Base-by-base conservation (phyloP, 1,284 basidiomycete species). In the Pyrrhoderma noxium region DNA sequence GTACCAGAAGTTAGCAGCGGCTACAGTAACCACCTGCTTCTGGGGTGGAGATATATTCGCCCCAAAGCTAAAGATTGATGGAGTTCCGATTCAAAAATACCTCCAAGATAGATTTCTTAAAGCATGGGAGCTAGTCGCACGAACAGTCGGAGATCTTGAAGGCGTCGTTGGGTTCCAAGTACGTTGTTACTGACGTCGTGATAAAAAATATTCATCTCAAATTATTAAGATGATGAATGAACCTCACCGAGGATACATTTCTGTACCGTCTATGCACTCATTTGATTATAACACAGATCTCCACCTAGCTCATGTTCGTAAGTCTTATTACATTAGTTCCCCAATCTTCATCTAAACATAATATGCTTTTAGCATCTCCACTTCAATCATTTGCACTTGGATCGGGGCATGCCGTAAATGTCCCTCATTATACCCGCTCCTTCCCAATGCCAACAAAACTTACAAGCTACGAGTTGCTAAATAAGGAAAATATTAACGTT, bases 231-330 rank as follows among this genome's bases (percentile, higher is more conserved):
- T 91, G 64, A 87, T 97, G 79, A 99, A 99, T 61, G 95, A 99
- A 67, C 95, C 95, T 0, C 94, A 99, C 68, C 76, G 86, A 61
- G 96, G 95, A 21, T 96, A 93, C 62, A 82, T 96, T 55, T 80
- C 87, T 52, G 70, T 95, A 2, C 73, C 80, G 38, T 91, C 90
- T 2, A 76, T 97, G 47, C 83, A 97, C 60, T 72, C 72, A 27
- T 98, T 91, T 70, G 85, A 97, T 66, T 93, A 96, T 67, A 93
- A 91, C 57, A 96, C 93, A 8, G 93, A 98, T 62, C 77, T 99
- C 4, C 93, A 97, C 61, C 76, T 97, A 23, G 82, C 85, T 13
- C 75, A 85, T 64, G 82, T 86, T 62, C 90, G 86, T 89, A 61
- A 69, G 84, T 77, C 21, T 22, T 3, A 23, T 39, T 34, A 37